Evolutionary conservation across 2,329 filamentous ascomycete species (phyloP), one percentile per base, ranked within the genome.

Genomic region (Biscogniauxia mediterranea): DNA sequence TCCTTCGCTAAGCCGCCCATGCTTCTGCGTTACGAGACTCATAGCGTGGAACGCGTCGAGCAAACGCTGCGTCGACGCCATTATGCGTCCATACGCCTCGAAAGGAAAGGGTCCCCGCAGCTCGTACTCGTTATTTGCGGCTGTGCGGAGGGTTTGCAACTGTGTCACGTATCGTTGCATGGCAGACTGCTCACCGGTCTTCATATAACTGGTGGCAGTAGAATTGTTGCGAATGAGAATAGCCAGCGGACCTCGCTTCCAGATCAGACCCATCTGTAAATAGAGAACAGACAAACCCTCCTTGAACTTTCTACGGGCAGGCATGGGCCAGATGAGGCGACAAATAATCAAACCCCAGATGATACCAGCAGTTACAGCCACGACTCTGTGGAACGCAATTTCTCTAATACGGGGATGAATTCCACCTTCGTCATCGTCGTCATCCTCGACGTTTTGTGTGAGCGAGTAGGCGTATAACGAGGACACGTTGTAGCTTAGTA

Each of bases 11-110:
- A 92, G 85, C 46, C 85, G 84, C 11, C 89, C 80, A 61, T 94
- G 91, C 70, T 93, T 94, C 71, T 90, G 84, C 46, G 96, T 93
- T 64, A 97, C 89, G 11, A 97, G 86, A 65, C 94, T 96, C 92
- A 99, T 97, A 56, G 93, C 92, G 72, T 98, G 93, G 75, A 99
- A 97, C 46, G 92, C 89, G 75, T 97, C 93, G 4, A 98, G 86
- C 77, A 97, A 91, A 57, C 90, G 88, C 64, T 89, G 89, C 0
- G 93, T 97, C 9, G 89, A 89, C 21, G 86, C 85, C 72, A 98
- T 84, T 60, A 98, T 90, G 42, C 87, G 85, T 4, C 84, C 85
- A 73, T 91, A 93, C 17, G 86, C 83, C 52, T 84, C 85, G 64
- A 88, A 84, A 1, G 93, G 92, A 69, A 99, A 99, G 0, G 93